phyloP scores from a whole-genome alignment of 441 rosid genomes.

The Sinapis alba region DNA sequence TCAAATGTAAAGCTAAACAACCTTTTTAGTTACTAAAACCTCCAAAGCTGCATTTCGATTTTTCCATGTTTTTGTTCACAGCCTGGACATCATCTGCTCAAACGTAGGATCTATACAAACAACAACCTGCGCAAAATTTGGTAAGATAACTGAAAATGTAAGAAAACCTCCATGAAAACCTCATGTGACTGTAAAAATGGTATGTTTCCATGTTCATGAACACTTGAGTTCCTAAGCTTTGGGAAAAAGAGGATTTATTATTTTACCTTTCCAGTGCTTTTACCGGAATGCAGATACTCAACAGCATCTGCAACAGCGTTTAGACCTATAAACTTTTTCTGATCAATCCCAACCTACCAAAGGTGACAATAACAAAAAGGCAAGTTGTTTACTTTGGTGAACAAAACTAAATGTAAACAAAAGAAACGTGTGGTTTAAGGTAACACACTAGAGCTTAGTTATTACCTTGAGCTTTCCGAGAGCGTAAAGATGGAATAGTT shows the following conservation, averaged over 20 bases:
- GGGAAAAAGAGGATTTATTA: not conserved
- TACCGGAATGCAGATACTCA: constrained; percentile 94
- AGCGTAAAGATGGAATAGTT: constrained; percentile 64
- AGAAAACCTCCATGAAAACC: not conserved
- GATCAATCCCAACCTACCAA: constrained; percentile 70
- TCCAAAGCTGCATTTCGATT: not conserved
- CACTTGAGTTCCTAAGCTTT: not conserved
- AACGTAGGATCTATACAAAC: constrained; percentile 79
- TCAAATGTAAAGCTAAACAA: not conserved
- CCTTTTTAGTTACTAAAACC: not conserved
- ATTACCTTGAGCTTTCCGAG: constrained; percentile 87
- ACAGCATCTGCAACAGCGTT: constrained; percentile 84
- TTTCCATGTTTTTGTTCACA: constrained; percentile 22
- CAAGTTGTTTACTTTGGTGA: not conserved
- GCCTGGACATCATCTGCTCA: constrained; percentile 46
- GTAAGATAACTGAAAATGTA: not conserved
- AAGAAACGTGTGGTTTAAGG: constrained; percentile 12
- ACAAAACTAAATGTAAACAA: not conserved
- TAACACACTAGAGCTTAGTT: not conserved
- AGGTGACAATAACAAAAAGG: not conserved
- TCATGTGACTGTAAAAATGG: not conserved
- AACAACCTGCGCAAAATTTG: constrained; percentile 56
- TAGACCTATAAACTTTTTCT: constrained; percentile 70
- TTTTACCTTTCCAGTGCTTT: constrained; percentile 75
- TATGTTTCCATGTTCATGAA: not conserved